These are phyloP conservation scores for Schizophyllum amplum DNA, from an alignment of 1,284 basidiomycete genomes.

Conservation along the genomic window DNA sequence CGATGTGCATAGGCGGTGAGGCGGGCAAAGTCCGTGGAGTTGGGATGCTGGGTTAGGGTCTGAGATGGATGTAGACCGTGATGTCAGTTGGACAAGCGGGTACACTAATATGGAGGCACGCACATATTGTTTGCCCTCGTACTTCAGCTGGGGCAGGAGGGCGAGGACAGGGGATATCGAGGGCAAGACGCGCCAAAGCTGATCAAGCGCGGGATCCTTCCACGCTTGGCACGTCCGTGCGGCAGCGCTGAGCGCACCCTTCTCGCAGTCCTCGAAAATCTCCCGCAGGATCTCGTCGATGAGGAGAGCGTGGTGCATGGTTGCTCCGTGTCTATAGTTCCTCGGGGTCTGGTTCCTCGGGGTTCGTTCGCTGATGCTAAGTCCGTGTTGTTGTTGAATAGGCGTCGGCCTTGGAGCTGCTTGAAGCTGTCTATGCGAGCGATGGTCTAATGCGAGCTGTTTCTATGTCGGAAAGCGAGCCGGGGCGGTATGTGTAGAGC, in stretches of 20 bases:
- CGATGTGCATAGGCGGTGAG: not conserved
- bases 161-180: conserved; percentile 28
- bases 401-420: not conserved
- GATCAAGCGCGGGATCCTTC: conserved; percentile 49
- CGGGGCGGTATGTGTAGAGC: not conserved
- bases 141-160: conserved; percentile 32
- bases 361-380: too few relatives aligned
- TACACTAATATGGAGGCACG: conserved; percentile 24
- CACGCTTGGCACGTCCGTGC: conserved; percentile 42
- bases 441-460: not conserved
- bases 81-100: not conserved
- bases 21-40: not conserved
- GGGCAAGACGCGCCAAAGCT: conserved; percentile 39
- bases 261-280: conserved; percentile 30
- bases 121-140: conserved; percentile 10
- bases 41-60: not conserved
- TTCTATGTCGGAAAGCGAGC: not conserved
- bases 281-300: conserved; percentile 44
- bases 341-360: too few relatives aligned
- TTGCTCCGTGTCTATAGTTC: too few relatives aligned
- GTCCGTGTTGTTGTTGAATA: not conserved
- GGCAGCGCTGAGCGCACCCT: conserved; percentile 23
- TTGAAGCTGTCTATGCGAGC: too few relatives aligned
- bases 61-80: not conserved
- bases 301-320: conserved; percentile 41